Base-by-base conservation (phyloP, 352 stramenopile species). In the Phytophthora gonapodyides region DNA sequence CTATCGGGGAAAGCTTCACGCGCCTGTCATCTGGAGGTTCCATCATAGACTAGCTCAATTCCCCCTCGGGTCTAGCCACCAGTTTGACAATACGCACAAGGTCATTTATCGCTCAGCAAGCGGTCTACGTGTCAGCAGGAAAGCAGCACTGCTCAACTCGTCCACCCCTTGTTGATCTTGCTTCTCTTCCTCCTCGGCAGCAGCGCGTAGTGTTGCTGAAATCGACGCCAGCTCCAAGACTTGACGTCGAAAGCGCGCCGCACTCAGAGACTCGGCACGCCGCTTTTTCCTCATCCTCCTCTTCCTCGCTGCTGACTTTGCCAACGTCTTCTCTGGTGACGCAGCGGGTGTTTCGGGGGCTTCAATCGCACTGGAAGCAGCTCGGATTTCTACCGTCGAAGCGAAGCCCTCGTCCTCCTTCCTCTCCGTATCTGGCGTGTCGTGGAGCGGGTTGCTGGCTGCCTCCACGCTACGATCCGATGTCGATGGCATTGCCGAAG, bases 211-310 rank as follows among this genome's bases (percentile, higher is more conserved):
- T 40, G 68, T 40, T 9, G 64, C 34, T 31, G 58, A 53, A 24
- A 69, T 62, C 1, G 64, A 46, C 31, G 41, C 64, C 7, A 72
- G 24, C 16, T 68, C 64, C 13, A 61, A 12, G 27, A 72, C 46
- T 44, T 43, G 16, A 24, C 50, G 46, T 24, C 37, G 45, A 33
- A 72, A 72, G 7, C 57, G 57, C 13, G 43, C 33, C 17, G 49
- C 54, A 12, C 21, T 51, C 10, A 15, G 24, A 31, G n/a, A 13
- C 19, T 5, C 45, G 31, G 54, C 38, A 10, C 45, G 57, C 15
- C 12, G 56, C 35, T 72, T 72, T 10, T 61, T 72, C 48, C 43
- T 69, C 35, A 17, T 7, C 48, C 41, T 63, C 46, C 10, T 67
- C 49, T 44, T 60, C 12, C 49, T 50, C 38, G 17, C 3, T 21